A percentile compares a stretch with the other conserved stretches of the same genome.
phyloP scores from a whole-genome alignment of 495 filamentous ascomycete genomes.

The Letharia columbiana region DNA sequence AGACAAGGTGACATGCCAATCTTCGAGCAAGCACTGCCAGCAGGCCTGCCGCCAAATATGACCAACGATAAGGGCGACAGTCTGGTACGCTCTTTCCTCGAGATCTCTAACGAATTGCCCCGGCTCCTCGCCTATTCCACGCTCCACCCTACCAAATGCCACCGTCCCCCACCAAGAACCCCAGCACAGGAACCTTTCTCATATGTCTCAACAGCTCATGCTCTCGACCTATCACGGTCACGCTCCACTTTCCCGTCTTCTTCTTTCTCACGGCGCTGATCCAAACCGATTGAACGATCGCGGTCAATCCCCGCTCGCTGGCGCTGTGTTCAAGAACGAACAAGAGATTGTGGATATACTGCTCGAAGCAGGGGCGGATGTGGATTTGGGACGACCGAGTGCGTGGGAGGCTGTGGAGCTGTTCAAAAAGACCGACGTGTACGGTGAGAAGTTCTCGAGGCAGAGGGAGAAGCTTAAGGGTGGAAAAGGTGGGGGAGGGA shows the following conservation, averaged over 20 bases:
- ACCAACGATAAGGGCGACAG: slow-evolving; percentile 51
- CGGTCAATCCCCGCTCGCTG: slow-evolving; percentile 46
- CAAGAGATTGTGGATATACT: slow-evolving; percentile 29
- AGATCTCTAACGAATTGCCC: neutral
- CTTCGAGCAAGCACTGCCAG: slow-evolving; percentile 43
- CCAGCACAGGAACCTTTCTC: neutral
- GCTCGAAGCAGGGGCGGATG: slow-evolving; percentile 43
- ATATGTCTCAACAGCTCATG: slow-evolving; percentile 36
- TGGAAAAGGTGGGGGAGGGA: neutral
- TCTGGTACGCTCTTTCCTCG: slow-evolving; percentile 32
- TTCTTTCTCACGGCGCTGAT: slow-evolving; percentile 43
- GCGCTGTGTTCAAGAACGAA: slow-evolving; percentile 49
- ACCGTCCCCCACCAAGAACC: neutral
- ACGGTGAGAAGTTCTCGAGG: slow-evolving; percentile 36
- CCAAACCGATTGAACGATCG: slow-evolving; percentile 45
- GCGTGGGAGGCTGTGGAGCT: slow-evolving; percentile 40
- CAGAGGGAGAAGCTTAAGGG: slow-evolving; percentile 12
- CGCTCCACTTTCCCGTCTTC: slow-evolving; percentile 39
- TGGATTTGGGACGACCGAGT: slow-evolving; percentile 40
- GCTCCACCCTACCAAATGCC: neutral
- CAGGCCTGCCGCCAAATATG: slow-evolving; percentile 44
- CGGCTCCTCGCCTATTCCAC: neutral
- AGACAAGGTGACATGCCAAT: slow-evolving; percentile 39
- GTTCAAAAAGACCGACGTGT: slow-evolving; percentile 45
- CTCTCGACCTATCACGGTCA: slow-evolving; percentile 49